Evolutionary conservation across 2,329 filamentous ascomycete genomes (phyloP).

Genomic region (Aspergillus calidoustus): DNA sequence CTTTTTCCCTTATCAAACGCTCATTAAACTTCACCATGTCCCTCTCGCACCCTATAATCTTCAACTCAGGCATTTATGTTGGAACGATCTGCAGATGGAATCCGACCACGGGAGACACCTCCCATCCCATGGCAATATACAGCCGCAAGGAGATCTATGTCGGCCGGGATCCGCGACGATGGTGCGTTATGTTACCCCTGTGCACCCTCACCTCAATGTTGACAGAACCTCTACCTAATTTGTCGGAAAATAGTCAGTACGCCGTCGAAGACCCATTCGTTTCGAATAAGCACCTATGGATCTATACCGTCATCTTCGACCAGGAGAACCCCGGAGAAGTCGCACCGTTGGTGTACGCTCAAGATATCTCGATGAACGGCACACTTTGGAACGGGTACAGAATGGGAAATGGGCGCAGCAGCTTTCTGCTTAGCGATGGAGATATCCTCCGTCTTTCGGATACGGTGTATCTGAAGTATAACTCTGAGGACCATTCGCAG

Average conservation of each 20-base stretch:
- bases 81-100: constrained; percentile 32
- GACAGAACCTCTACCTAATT: constrained; percentile 10
- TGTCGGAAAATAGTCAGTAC: constrained; percentile 34
- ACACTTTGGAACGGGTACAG: constrained; percentile 44
- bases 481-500: constrained; percentile 10
- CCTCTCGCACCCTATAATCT: background rate
- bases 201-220: background rate
- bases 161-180: constrained; percentile 39
- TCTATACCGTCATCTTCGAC: constrained; percentile 51
- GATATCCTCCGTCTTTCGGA: constrained; percentile 41
- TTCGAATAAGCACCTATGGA: constrained; percentile 48
- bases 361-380: constrained; percentile 49
- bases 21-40: background rate
- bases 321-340: constrained; percentile 41
- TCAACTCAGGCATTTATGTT: constrained; percentile 13
- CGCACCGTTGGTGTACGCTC: constrained; percentile 49
- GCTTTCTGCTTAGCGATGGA: constrained; percentile 44
- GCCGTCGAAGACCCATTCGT: constrained; percentile 39
- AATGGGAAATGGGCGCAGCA: constrained; percentile 39
- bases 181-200: constrained; percentile 23
- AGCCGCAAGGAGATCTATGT: constrained; percentile 40
- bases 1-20: background rate
- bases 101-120: constrained; percentile 19
- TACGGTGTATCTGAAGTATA: constrained; percentile 28
- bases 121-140: constrained; percentile 29